phyloP scores from a whole-genome alignment of 441 rosid species.

The Adansonia rubrostipa region DNA sequence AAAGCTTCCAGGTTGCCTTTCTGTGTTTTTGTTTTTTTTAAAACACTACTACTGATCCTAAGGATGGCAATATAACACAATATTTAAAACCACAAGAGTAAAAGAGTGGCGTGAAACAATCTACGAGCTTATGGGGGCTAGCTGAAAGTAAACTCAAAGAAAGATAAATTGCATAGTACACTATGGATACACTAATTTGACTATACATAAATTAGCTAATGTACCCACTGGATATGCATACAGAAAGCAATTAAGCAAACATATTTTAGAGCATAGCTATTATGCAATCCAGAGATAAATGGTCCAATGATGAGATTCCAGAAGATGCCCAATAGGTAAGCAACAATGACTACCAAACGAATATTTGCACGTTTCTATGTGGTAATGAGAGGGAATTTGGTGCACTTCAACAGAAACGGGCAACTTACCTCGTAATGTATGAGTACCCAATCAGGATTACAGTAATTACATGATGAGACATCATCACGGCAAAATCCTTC shows the following conservation, averaged over 20 bases:
- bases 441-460: slow-evolving; percentile 79
- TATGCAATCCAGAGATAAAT: background rate
- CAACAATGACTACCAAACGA: slow-evolving; percentile 19
- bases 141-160: background rate
- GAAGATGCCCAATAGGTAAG: background rate
- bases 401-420: slow-evolving; percentile 20
- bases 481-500: slow-evolving; percentile 95
- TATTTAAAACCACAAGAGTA: background rate
- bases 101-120: background rate
- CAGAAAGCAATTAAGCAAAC: background rate
- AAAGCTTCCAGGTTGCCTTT: background rate
- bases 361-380: slow-evolving; percentile 7
- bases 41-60: slow-evolving; percentile 8
- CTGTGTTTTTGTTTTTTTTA: background rate
- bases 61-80: background rate
- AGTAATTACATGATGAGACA: slow-evolving; percentile 97
- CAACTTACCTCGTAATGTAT: slow-evolving; percentile 66
- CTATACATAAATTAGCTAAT: background rate
- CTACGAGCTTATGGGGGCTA: background rate
- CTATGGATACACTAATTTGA: background rate
- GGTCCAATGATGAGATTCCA: background rate
- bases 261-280: background rate
- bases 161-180: background rate
- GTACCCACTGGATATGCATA: background rate
- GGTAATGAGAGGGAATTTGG: slow-evolving; percentile 16